These are phyloP conservation scores for Talaromyces sp. DNA, from an alignment of 2,329 filamentous ascomycete genomes.

Conservation along the genomic window DNA sequence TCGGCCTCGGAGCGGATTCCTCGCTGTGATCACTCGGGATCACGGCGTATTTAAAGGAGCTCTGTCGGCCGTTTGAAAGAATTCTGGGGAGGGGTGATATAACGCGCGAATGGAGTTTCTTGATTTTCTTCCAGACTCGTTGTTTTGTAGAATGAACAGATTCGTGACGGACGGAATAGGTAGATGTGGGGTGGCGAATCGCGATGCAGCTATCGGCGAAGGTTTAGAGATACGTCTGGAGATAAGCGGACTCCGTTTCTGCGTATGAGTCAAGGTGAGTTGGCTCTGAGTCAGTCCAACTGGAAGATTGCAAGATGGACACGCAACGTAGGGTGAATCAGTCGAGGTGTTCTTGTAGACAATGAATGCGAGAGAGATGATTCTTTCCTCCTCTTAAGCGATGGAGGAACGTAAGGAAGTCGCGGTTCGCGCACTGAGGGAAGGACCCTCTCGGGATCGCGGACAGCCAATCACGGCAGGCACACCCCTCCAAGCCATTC, in stretches of 20 bases:
- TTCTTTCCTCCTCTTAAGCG: neutral
- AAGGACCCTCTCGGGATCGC: constrained; percentile 19
- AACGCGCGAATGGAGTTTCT: neutral
- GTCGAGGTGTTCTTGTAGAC: no score
- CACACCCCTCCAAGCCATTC: constrained; percentile 37
- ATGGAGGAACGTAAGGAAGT: neutral
- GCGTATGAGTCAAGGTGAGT: neutral
- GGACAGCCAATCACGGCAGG: constrained; percentile 34
- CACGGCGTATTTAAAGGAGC: constrained; percentile 91
- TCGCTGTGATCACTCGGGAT: constrained; percentile 82
- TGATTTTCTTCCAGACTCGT: neutral
- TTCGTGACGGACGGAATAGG: neutral
- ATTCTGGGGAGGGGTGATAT: constrained; percentile 11
- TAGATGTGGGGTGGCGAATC: constrained; percentile 19
- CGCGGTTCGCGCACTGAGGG: constrained; percentile 15
- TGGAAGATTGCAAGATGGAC: neutral
- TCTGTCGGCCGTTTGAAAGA: constrained; percentile 21
- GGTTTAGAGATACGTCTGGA: neutral
- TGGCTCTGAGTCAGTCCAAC: neutral
- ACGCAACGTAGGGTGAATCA: neutral
- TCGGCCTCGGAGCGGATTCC: constrained; percentile 64
- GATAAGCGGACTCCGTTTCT: constrained; percentile 1
- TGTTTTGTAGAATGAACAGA: neutral
- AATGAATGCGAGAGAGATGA: neutral
- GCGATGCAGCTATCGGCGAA: constrained; percentile 17